Evolutionary conservation across 108 stramenopile genomes (phyloP).

Genomic region (Aurantiochytrium sp.): DNA sequence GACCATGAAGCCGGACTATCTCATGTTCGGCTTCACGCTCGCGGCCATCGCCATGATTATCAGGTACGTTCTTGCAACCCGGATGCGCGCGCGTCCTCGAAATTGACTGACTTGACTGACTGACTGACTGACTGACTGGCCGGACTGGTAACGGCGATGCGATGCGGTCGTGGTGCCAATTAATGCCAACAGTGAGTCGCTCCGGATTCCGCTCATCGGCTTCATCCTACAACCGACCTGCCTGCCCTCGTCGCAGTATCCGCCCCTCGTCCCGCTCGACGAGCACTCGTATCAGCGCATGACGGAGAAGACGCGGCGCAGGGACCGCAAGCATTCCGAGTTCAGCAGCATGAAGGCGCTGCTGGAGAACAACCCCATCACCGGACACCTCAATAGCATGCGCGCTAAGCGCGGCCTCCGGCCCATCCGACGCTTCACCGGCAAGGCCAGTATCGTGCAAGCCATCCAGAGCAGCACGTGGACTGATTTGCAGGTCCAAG

Average conservation of each 20-base stretch:
- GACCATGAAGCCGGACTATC: not conserved
- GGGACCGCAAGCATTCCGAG: not conserved
- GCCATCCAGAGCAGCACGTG: slow-evolving; percentile 7
- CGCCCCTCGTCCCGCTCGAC: not conserved
- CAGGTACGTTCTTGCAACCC: not conserved
- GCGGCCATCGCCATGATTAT: slow-evolving; percentile 17
- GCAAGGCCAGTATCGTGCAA: not conserved
- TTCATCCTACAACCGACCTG: slow-evolving; percentile 26
- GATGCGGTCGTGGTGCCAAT: not conserved
- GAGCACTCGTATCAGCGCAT: not conserved
- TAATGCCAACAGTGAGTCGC: not conserved
- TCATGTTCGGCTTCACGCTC: slow-evolving; percentile 26
- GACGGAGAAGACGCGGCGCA: not conserved
- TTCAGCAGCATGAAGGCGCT: not conserved
- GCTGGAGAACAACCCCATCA: not conserved
- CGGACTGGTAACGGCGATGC: no score
- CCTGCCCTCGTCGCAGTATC: slow-evolving; percentile 18
- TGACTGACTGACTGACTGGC: no score
- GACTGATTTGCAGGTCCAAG: not conserved
- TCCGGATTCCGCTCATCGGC: slow-evolving; percentile 11
- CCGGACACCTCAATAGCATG: not conserved
- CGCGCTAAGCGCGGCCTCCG: not conserved
- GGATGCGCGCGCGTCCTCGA: no score
- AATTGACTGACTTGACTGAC: no score
- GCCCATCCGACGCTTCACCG: not conserved